Evolutionary conservation across 345 rosid genomes (phyloP).

Genomic region (Excoecaria agallocha): DNA sequence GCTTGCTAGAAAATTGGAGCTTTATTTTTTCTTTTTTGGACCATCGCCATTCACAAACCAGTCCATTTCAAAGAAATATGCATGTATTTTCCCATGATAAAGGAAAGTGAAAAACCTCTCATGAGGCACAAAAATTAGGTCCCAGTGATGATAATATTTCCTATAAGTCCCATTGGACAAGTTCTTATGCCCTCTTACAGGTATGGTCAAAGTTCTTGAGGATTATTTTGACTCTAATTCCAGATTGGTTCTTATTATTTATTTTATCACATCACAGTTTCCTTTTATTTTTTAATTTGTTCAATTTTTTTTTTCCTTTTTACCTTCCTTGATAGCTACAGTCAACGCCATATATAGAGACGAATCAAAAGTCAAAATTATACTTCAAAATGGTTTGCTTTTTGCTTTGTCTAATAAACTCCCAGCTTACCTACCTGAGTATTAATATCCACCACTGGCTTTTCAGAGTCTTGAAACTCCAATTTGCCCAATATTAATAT

Average conservation of each 20-base stretch:
- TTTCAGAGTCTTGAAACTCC: not conserved
- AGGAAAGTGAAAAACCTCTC: not conserved
- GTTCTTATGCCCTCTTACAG: not conserved
- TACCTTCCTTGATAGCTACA: slow-evolving; percentile 19
- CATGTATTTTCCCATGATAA: not conserved
- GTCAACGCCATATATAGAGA: slow-evolving; percentile 8
- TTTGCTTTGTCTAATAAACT: not conserved
- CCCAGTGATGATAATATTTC: not conserved
- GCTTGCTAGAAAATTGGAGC: too few species aligned
- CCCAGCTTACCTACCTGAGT: not conserved
- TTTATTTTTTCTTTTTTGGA: too few species aligned
- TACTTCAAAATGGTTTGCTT: not conserved
- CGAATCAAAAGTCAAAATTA: not conserved
- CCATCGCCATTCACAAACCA: too few species aligned
- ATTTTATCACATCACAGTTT: not conserved
- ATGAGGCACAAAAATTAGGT: not conserved
- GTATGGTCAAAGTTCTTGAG: slow-evolving; percentile 4
- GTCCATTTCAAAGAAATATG: too few species aligned
- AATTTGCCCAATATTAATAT: not conserved
- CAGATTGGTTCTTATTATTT: not conserved
- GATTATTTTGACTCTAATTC: not conserved
- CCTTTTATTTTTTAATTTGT: not conserved
- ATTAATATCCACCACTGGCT: not conserved
- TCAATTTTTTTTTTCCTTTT: slow-evolving; percentile 12
- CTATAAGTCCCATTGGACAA: not conserved